Base-by-base conservation (phyloP, 2,329 filamentous ascomycete genomes). In the Exophiala lecanii-corni region DNA sequence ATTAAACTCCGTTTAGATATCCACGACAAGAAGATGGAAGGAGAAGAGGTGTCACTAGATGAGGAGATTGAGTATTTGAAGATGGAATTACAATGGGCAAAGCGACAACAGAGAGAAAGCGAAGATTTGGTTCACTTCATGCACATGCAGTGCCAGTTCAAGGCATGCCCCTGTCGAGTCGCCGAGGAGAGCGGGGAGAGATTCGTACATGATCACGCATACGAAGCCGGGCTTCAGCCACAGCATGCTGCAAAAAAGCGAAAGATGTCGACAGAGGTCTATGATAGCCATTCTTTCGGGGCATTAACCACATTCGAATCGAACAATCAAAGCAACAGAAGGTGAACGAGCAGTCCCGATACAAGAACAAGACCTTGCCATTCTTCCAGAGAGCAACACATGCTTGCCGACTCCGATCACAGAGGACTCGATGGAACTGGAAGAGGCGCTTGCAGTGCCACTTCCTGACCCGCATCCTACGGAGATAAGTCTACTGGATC, bases 101-200 rank as follows among this genome's bases (percentile, higher is more conserved):
- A 66, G 52, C 67, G 75, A 47, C 59, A 64, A 41, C 68, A 73
- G 19, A 32, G 23, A 16, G 47, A 55, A 32, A 76, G 76, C 0
- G 71, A 80, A 50, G 76, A 79, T 20, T 70, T 79, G 62, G 66
- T 81, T 2, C 59, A 72, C 21, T 72, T 71, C 47, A 54, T 73
- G 59, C 68, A 67, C 34, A 66, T 72, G 55, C 68, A 73, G 50
- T 74, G 71, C 42, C 67, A 71, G 49, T 71, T 73, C 47, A 62
- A 67, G 43, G 60, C 63, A 39, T 74, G 71, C 55, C 65, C 67
- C 5, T 74, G 71, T 53, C 63, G 70, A 18, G 45, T 71, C 36
- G 67, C 68, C 5, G 70, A 73, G 48, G 57, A 58, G 15, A 54
- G 63, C 17, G 67, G 66, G 5, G 55, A 57, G 16, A 55, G 57